Percentiles rank a stretch among this genome's conserved stretches.
Conservation (phyloP, 257 asterid genomes). For the Cruciata laevipes region DNA sequence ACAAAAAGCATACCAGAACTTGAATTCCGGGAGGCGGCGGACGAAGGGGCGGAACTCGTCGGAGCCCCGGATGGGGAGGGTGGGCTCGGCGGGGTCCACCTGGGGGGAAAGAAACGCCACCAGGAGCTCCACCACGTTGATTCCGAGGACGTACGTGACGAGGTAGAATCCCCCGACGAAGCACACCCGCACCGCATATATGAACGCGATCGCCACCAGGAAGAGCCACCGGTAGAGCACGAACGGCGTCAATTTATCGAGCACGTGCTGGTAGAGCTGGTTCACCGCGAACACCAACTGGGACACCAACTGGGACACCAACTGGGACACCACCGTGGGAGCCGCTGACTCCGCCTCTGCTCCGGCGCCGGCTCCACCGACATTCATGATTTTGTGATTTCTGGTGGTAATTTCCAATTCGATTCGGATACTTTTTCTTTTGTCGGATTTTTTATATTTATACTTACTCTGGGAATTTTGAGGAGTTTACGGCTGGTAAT, state of each 20-base stretch:
- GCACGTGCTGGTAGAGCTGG: conserved; percentile 71
- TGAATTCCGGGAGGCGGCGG: conserved; percentile 96
- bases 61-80: conserved; percentile 84
- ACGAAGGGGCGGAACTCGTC: conserved; percentile 99
- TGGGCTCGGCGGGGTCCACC: conserved; percentile 94
- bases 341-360: conserved; percentile 27
- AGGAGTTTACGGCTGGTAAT: not conserved
- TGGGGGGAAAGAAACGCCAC: conserved; percentile 93
- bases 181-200: conserved; percentile 72
- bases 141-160: conserved; percentile 86
- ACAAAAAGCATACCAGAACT: conserved; percentile 61
- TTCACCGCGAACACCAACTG: conserved; percentile 45
- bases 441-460: not conserved
- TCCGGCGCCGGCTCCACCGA: conserved; percentile 36
- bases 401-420: not conserved
- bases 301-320: too few species aligned
- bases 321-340: conserved; percentile 43
- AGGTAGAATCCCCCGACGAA: conserved; percentile 77
- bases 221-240: conserved; percentile 85
- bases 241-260: conserved; percentile 82
- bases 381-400: conserved; percentile 28
- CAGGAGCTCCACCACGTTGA: conserved; percentile 78
- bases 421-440: not conserved
- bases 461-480: not conserved
- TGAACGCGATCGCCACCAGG: conserved; percentile 41